Percentiles rank a stretch among this genome's conserved stretches.
Conservation (phyloP, 805 yeast species). For the Candida methanosorbosa region DNA sequence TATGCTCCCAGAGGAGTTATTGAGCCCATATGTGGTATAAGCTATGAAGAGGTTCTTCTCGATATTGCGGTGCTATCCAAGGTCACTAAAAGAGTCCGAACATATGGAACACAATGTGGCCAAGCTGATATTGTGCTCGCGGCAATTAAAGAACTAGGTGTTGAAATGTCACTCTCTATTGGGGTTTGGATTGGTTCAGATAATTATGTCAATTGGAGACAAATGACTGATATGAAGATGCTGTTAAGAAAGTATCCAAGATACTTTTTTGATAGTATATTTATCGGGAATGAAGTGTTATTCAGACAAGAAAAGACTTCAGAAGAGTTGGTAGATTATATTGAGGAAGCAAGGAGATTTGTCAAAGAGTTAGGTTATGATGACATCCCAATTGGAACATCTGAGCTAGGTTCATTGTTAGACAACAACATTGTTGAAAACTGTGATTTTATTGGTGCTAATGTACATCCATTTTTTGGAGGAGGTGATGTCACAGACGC, state of each 20-base stretch:
- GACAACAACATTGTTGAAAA: slow-evolving; percentile 27
- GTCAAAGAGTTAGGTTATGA: slow-evolving; percentile 24
- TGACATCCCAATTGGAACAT: slow-evolving; percentile 50
- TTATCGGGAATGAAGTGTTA: slow-evolving; percentile 57
- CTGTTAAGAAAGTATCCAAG: slow-evolving; percentile 36
- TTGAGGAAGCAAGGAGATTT: slow-evolving; percentile 31
- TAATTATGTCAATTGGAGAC: slow-evolving; percentile 33
- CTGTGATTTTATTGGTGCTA: slow-evolving; percentile 54
- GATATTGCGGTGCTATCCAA: slow-evolving; percentile 52
- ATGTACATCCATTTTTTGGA: slow-evolving; percentile 60
- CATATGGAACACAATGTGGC: slow-evolving; percentile 54
- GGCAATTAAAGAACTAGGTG: slow-evolving; percentile 38
- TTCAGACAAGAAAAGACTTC: slow-evolving; percentile 40
- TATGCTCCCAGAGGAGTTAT: slow-evolving; percentile 49
- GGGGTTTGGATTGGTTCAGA: slow-evolving; percentile 57
- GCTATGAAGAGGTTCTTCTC: slow-evolving; percentile 36
- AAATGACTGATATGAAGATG: slow-evolving; percentile 35
- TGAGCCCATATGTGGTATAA: slow-evolving; percentile 44
- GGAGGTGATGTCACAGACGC: slow-evolving; percentile 43
- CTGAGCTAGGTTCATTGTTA: slow-evolving; percentile 47
- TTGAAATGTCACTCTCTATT: slow-evolving; percentile 48
- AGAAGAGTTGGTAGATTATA: slow-evolving; percentile 29
- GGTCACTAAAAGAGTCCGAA: slow-evolving; percentile 47
- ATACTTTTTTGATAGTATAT: slow-evolving; percentile 37
- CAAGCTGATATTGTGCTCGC: slow-evolving; percentile 45